Base-by-base conservation (phyloP, 1,139 yeast genomes). In the Zygotorulaspora mrakii region DNA sequence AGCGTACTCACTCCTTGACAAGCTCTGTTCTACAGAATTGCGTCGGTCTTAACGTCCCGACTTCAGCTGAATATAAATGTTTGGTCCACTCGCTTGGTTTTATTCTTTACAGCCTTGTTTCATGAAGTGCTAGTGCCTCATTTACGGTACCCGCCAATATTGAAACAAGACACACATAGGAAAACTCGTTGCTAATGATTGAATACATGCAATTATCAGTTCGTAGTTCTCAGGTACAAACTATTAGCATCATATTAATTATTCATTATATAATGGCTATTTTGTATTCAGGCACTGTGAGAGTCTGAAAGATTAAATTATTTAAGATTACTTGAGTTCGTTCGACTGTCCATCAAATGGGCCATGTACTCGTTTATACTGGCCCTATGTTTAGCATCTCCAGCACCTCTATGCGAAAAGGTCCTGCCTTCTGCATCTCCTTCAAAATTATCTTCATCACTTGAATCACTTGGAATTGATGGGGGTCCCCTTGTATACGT, bases 401-500 rank as follows among this genome's bases (percentile, higher is more conserved):
- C 29, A 17, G 40, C 27, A 17, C 37, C 24, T 26, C 46, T 37
- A 42, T 43, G 37, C 33, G 40, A 25, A 37, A 40, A 33, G 46
- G 47, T 31, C 45, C 47, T 33, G 49, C 43, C 39, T 30, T 44
- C 45, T 17, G 43, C 36, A 34, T 39, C 33, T 16, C 37, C 47
- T 8, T 45, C 20, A 17, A 28, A 16, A 17, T 16, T 16, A 17
- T 45, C 50, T 4, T 47, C 53, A 27, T 48, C 55, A 31, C 52
- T 48, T 6, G 61, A 52, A 33, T 46, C 55, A 30, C 55, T 46
- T 5, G 57, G 49, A 17, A 57, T 40, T 2, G 63, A 57, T 5
- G 65, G 64, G 5, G 62, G 61, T 2, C 64, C 63, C 25, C 60
- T 48, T 20, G 45, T 49, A 39, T 55, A 50, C 3, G 61, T 49